Evolutionary conservation across 495 filamentous ascomycete species (phyloP).

Genomic region (Glonium stellatum): DNA sequence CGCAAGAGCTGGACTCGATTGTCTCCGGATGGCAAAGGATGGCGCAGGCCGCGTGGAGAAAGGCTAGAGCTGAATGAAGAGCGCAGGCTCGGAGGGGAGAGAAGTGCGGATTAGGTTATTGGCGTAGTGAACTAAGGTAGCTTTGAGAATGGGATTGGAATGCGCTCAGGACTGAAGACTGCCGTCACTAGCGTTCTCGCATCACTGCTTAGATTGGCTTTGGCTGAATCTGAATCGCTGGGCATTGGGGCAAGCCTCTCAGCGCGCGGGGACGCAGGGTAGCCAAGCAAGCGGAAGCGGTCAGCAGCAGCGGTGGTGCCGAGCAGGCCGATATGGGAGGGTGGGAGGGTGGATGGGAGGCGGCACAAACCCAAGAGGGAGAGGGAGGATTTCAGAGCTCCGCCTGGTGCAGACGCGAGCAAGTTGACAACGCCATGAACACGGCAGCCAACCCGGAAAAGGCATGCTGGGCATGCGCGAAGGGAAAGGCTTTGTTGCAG

Average conservation of each 20-base stretch:
- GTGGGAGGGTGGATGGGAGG: background rate
- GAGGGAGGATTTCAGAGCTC: background rate
- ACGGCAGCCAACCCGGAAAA: background rate
- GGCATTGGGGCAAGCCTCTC: background rate
- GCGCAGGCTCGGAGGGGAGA: background rate
- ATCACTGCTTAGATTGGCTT: slow-evolving; percentile 5
- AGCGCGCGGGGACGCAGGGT: slow-evolving; percentile 1
- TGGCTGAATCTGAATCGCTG: slow-evolving; percentile 1
- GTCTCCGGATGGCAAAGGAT: background rate
- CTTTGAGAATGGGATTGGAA: slow-evolving; percentile 4
- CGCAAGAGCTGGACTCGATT: background rate
- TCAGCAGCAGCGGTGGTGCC: background rate
- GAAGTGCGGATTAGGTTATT: slow-evolving; percentile 10
- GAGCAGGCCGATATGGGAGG: slow-evolving; percentile 8
- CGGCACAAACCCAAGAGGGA: background rate
- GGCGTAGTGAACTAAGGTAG: slow-evolving; percentile 5
- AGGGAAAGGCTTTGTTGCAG: background rate
- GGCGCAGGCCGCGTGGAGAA: background rate
- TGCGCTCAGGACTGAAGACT: background rate
- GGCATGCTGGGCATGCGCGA: background rate
- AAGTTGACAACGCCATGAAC: too few relatives aligned
- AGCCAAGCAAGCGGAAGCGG: slow-evolving; percentile 11
- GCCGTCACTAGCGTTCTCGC: slow-evolving; percentile 2
- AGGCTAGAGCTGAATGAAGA: background rate
- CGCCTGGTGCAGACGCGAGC: background rate